Base-by-base conservation (phyloP, 129 eudicot species). In the Ambrosia artemisiifolia region DNA sequence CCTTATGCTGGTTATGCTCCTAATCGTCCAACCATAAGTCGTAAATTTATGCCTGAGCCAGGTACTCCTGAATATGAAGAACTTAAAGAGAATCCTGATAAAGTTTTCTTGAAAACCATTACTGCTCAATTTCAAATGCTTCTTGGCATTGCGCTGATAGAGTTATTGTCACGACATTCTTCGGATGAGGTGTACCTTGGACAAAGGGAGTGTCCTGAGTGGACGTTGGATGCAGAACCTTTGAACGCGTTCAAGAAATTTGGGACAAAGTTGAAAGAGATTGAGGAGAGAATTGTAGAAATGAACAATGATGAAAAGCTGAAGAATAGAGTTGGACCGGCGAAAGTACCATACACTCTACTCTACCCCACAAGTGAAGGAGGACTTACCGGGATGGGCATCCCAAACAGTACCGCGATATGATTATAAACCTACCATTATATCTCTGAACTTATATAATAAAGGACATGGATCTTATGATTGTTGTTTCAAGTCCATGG, bases 261-360 rank as follows among this genome's bases (percentile, higher is more conserved):
- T 48, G 71, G 76, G 5, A 69, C 44, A 4, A 80, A 69, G 63
- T 74, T 85, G 11, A 56, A 79, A 59, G 76, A 79, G 44, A 81
- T 80, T 40, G 82, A 83, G 73, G 71, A 61, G 55, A 79, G 62
- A 32, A 79, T 82, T 34, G 46, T 1, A 12, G 67, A 5, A 24
- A 85, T 80, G 81, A 85, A 82, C 59, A 46, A 51, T 11, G 76
- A 85, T 46, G 73, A 72, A 16, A 75, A 42, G 46, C 47, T 82
- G 24, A 82, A 79, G 75, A 85, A 82, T 68, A 76, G 90, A 46
- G 12, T 38, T 47, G 90, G 90, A 71, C 77, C 65, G 3, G 84
- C 49, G 2, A 72, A 63, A 30, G 71, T 82, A 16, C 75, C 78
- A 4, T 85, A 85, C 61, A 77, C 79, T 13, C 69, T 79, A 62